Conservation (phyloP, 768 basidiomycete genomes). For the Arthromyces matolae region DNA sequence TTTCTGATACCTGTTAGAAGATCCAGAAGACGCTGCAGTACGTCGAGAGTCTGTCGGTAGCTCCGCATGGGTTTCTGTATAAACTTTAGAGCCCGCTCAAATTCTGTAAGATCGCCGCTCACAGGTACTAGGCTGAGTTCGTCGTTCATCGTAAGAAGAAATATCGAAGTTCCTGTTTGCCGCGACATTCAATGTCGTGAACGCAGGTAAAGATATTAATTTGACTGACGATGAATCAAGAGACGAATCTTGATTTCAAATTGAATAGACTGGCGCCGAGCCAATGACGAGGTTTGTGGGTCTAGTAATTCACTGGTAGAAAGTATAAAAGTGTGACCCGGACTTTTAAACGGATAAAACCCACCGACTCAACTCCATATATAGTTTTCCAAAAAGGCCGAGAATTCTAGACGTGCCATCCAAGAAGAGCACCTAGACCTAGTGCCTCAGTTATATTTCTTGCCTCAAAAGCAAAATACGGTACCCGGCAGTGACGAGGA, state of each 20-base stretch:
- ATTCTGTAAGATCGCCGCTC: constrained; percentile 14
- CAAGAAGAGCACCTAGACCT: constrained; percentile 39
- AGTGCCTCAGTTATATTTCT: neutral
- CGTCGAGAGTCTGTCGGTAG: constrained; percentile 34
- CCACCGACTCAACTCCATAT: constrained; percentile 40
- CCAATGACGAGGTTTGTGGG: constrained; percentile 21
- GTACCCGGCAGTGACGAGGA: constrained; percentile 45
- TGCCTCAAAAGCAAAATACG: neutral
- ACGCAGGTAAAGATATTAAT: too few relatives aligned
- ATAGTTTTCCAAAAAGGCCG: constrained; percentile 38
- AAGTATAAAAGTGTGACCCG: neutral
- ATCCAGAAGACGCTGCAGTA: constrained; percentile 40
- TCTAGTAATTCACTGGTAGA: constrained; percentile 32
- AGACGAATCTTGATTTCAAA: constrained; percentile 41
- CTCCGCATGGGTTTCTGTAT: constrained; percentile 43
- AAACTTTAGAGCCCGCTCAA: neutral
- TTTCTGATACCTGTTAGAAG: constrained; percentile 43
- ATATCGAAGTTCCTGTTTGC: constrained; percentile 27
- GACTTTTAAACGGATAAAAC: constrained; percentile 3
- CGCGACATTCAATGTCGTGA: too few relatives aligned
- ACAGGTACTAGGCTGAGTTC: constrained; percentile 48
- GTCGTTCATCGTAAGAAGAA: constrained; percentile 41
- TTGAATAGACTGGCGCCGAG: constrained; percentile 33
- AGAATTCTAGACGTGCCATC: constrained; percentile 35
- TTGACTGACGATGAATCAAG: constrained; percentile 31